These are phyloP conservation scores for Prillingera fragicola DNA, from an alignment of 1,284 basidiomycete genomes.

Conservation along the genomic window DNA sequence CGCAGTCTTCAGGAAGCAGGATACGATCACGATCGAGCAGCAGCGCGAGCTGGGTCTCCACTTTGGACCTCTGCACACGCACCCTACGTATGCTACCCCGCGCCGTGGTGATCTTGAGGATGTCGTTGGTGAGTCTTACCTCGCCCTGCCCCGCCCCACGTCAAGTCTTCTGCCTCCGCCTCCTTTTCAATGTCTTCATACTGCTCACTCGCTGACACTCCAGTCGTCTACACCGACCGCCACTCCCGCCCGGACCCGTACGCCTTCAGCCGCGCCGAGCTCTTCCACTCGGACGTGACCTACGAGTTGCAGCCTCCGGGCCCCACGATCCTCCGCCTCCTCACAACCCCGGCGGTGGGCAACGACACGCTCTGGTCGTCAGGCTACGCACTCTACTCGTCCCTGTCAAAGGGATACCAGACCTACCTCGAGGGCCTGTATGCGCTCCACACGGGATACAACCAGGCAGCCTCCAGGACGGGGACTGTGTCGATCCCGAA, in stretches of 20 bases:
- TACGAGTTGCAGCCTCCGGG: constrained; percentile 80
- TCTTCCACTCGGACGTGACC: constrained; percentile 73
- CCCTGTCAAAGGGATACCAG: constrained; percentile 62
- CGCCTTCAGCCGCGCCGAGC: constrained; percentile 66
- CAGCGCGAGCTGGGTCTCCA: constrained; percentile 67
- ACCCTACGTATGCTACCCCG: constrained; percentile 69
- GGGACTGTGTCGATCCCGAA: constrained; percentile 59
- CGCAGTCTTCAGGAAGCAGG: constrained; percentile 45
- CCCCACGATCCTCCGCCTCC: constrained; percentile 75
- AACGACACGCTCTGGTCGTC: constrained; percentile 63
- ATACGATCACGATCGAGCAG: constrained; percentile 54
- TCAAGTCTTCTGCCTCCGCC: not conserved
- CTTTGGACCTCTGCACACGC: constrained; percentile 73
- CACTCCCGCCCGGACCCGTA: constrained; percentile 63
- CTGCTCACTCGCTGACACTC: not conserved
- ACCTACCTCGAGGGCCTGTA: constrained; percentile 61
- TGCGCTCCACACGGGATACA: constrained; percentile 63
- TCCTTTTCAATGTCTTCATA: not conserved
- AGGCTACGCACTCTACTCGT: constrained; percentile 61
- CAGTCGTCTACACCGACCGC: constrained; percentile 52
- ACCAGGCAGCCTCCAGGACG: constrained; percentile 58
- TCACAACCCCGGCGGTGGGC: constrained; percentile 62
- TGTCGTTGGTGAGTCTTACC: constrained; percentile 52
- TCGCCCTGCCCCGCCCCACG: not conserved
- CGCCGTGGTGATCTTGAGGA: constrained; percentile 63